Conservation (phyloP, 2,329 filamentous ascomycete genomes). For the Fusarium avenaceum region DNA sequence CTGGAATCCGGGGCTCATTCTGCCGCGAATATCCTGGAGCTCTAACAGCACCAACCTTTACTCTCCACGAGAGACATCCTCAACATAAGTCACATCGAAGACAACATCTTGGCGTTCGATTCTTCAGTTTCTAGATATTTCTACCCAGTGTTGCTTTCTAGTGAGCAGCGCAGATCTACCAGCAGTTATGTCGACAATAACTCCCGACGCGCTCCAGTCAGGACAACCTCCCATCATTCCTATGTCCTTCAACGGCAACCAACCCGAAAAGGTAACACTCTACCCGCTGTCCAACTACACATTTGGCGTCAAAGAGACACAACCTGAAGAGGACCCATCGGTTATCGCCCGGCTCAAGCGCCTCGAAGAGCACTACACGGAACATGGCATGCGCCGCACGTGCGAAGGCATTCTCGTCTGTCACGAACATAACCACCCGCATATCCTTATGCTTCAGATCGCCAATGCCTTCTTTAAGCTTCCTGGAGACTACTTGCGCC, state of each 20-base stretch:
- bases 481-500: slow-evolving; percentile 92
- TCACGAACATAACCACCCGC: slow-evolving; percentile 98
- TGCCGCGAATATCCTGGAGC: slow-evolving; percentile 36
- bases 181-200: slow-evolving; percentile 82
- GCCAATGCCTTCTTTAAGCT: slow-evolving; percentile 99
- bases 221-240: slow-evolving; percentile 83
- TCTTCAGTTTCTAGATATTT: background rate
- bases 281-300: slow-evolving; percentile 99
- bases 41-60: slow-evolving; percentile 19
- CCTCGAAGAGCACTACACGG: slow-evolving; percentile 93
- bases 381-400: slow-evolving; percentile 95
- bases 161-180: background rate
- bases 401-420: slow-evolving; percentile 98
- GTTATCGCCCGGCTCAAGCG: slow-evolving; percentile 92
- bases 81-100: slow-evolving; percentile 8
- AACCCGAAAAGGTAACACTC: slow-evolving; percentile 89
- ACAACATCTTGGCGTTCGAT: background rate
- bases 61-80: slow-evolving; percentile 26
- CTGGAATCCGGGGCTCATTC: slow-evolving; percentile 13
- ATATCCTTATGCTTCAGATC: slow-evolving; percentile 99
- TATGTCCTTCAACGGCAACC: slow-evolving; percentile 87
- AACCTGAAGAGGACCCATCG: slow-evolving; percentile 97
- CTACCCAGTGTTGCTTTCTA: background rate
- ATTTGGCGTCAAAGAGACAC: slow-evolving; percentile 97
- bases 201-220: slow-evolving; percentile 80